Conservation (phyloP, 2,329 filamentous ascomycete species). For the Xylaria digitata region DNA sequence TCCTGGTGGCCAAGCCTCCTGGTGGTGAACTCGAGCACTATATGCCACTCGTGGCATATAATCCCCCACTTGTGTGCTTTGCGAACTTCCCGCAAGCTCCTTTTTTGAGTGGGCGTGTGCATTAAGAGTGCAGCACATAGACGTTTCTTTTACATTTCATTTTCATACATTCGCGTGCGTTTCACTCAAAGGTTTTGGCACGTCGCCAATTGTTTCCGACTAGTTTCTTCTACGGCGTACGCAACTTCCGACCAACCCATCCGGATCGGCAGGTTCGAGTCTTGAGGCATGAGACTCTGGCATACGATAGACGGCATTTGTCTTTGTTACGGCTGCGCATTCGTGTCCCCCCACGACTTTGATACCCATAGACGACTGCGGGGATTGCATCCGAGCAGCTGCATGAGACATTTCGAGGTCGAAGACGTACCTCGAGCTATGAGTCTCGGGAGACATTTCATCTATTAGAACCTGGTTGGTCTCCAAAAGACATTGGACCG, state of each 20-base stretch:
- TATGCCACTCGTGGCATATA: constrained; percentile 15
- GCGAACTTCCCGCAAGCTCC: constrained; percentile 13
- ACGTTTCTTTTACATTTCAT: constrained; percentile 37
- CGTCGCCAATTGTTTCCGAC: constrained; percentile 39
- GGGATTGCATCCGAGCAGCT: constrained; percentile 50
- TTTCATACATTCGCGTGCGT: constrained; percentile 43
- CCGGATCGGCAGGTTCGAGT: constrained; percentile 52
- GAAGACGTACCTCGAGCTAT: constrained; percentile 46
- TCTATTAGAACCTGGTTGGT: constrained; percentile 47
- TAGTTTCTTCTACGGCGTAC: constrained; percentile 50
- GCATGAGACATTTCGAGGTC: constrained; percentile 51
- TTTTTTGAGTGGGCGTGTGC: constrained; percentile 28
- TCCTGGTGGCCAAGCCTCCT: constrained; percentile 71
- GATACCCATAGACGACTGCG: constrained; percentile 53
- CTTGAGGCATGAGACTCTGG: constrained; percentile 49
- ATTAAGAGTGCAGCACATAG: constrained; percentile 45
- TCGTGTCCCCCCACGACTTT: constrained; percentile 47
- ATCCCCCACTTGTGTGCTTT: constrained; percentile 1
- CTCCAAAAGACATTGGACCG: constrained; percentile 39
- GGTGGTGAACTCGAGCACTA: constrained; percentile 66
- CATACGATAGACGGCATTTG: constrained; percentile 54
- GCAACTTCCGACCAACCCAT: constrained; percentile 48
- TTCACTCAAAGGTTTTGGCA: constrained; percentile 38
- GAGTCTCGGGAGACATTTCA: constrained; percentile 47
- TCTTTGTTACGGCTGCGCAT: constrained; percentile 52